Base-by-base conservation (phyloP, 176 grass and related monocot species). In the Rhipidocladum racemiflorum region DNA sequence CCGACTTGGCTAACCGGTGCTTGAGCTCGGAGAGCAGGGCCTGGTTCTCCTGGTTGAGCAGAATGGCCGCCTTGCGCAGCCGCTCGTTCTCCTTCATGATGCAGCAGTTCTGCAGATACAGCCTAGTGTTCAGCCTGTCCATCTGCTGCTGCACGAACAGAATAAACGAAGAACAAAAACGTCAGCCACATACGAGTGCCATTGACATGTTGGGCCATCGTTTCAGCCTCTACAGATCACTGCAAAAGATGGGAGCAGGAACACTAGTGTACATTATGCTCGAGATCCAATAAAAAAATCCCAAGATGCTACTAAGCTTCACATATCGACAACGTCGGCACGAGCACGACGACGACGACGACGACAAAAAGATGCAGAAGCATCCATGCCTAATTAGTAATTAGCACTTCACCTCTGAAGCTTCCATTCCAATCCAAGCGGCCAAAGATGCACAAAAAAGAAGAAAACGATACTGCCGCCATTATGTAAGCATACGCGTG, bases 41-140 rank as follows among this genome's bases (percentile, higher is more conserved):
- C 51, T 93, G 89, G 84, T 97, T 97, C 89, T 97, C 89, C 85
- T 97, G 89, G 89, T 97, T 91, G 18, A 97, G 85, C 63, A 93
- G 82, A 79, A 88, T 65, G 16, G 91, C 91, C 61, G 88, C 92
- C 87, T 97, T 97, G 73, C 94, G 88, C 65, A 97, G 89, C 84
- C 94, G 84, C 89, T 97, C 89, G 75, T 97, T 97, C 91, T 97
- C 94, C 70, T 97, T 97, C 89, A 91, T 77, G 80, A 97, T 97
- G 87, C 86, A 97, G 87, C 94, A 97, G 75, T 97, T 97, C 89
- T 93, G 87, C 67, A 97, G 76, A 82, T 97, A 97, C 78, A 97
- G 81, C 38, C 91, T 91, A 55, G 89, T 87, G 89, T 97, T 97
- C 43, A 91, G 75, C 36, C 91, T 88, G 55, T 97, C 94, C 94